These are phyloP conservation scores for Penicillium digitatum DNA, from an alignment of 2,329 filamentous ascomycete species.

Conservation along the genomic window DNA sequence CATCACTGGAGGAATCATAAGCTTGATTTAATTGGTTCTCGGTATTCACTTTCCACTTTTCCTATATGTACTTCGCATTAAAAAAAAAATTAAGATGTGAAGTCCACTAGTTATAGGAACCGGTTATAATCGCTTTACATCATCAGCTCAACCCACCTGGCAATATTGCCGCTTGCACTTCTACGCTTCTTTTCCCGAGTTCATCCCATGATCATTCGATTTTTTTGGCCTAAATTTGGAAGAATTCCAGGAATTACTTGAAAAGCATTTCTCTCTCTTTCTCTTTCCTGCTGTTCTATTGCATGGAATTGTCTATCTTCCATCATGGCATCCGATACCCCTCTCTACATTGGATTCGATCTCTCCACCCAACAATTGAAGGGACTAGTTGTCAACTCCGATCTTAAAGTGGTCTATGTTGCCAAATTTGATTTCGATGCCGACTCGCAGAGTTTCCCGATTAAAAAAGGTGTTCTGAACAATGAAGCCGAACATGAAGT, in stretches of 20 bases:
- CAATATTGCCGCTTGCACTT: constrained; percentile 10
- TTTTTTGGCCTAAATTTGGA: neutral
- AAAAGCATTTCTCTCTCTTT: neutral
- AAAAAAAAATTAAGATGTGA: neutral
- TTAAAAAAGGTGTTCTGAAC: constrained; percentile 81
- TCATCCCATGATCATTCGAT: neutral
- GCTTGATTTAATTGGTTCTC: neutral
- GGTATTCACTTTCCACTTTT: constrained; percentile 2
- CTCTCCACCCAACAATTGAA: constrained; percentile 96
- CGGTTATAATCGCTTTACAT: constrained; percentile 18
- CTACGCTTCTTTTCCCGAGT: neutral
- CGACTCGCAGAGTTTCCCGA: constrained; percentile 72
- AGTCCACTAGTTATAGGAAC: neutral
- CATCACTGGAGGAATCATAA: neutral
- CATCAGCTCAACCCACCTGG: constrained; percentile 11
- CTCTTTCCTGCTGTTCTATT: neutral
- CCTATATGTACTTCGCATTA: neutral
- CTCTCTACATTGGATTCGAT: constrained; percentile 88
- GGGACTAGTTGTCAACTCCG: constrained; percentile 79
- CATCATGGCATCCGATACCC: constrained; percentile 45
- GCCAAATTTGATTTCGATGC: constrained; percentile 94
- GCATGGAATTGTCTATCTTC: neutral
- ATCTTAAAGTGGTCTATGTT: constrained; percentile 74
- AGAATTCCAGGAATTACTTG: neutral
- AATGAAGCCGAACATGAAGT: constrained; percentile 83